Evolutionary conservation across 2,329 filamentous ascomycete genomes (phyloP), one percentile per base, ranked within the genome.

Genomic region (Allantophomopsis cytisporea): DNA sequence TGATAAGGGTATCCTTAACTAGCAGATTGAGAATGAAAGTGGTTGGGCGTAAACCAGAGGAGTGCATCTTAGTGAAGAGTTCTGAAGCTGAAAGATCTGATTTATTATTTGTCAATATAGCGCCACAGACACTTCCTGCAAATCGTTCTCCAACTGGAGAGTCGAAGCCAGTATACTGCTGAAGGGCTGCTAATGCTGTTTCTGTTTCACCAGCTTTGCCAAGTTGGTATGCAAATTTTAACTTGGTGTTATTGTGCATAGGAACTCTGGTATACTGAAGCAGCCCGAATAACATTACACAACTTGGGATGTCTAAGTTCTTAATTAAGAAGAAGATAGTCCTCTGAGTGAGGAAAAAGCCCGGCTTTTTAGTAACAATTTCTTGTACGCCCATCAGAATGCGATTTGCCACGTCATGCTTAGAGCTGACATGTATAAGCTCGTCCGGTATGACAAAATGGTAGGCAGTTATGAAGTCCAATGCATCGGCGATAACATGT

Each of bases 1-100:
- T 71, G 42, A 76, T 64, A 49, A 82, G 73, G 13, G 87, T 75
- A 42, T 85, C 83, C 31, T 76, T 68, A 40, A 95, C 71, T 42
- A 86, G 61, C 35, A 81, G 67, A 13, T 80, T 82, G 51, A 81
- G 74, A 10, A 69, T 68, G 41, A 76, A 61, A 12, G 73, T 59
- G 45, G 83, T 81, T 17, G 82, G 74, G 15, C 63, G 61, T 36
- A 83, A 60, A 2, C 80, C 81, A n/a, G 69, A 58, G 15, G 69
- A 60, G 10, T 81, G 56, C 38, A 87, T 64, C 7, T 60, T 55
- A 39, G 71, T 61, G 16, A 80, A 69, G 5, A 80, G 60, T 5
- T 69, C 69, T 15, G 66, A 62, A n/a, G 65, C 58, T 31, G 64
- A 55, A 5, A 63, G 60, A 12, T 31, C 35, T 16, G 37, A 23